Evolutionary conservation across 306 rosid genomes (phyloP).

Genomic region (Prosopis cineraria): DNA sequence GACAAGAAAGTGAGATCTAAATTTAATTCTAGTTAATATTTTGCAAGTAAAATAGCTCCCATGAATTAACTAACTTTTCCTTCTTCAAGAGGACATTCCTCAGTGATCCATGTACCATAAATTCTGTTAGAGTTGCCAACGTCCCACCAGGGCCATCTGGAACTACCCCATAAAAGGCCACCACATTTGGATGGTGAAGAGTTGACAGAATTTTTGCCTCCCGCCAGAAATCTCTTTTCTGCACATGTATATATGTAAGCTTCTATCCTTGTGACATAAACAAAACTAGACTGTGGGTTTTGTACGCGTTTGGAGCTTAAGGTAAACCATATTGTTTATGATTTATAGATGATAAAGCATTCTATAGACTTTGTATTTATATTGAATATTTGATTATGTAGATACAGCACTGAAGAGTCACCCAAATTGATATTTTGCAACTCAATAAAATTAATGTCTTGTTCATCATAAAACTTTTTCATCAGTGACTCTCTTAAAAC

Average conservation of each 20-base stretch:
- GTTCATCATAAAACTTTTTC: slow-evolving; percentile 16
- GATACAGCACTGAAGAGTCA: neutral
- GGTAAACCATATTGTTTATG: neutral
- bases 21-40: slow-evolving; percentile 15
- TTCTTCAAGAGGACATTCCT: slow-evolving; percentile 78
- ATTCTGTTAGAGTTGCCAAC: slow-evolving; percentile 90
- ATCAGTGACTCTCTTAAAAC: slow-evolving; percentile 1
- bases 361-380: neutral
- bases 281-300: neutral
- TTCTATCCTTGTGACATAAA: slow-evolving; percentile 5
- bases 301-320: neutral
- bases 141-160: slow-evolving; percentile 89
- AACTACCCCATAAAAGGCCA: slow-evolving; percentile 93
- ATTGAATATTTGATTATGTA: neutral
- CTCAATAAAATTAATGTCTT: slow-evolving; percentile 19
- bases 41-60: slow-evolving; percentile 10
- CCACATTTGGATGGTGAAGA: slow-evolving; percentile 98
- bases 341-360: neutral
- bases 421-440: slow-evolving; percentile 32
- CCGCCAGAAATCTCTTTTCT: slow-evolving; percentile 95
- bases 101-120: slow-evolving; percentile 91
- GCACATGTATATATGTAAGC: slow-evolving; percentile 30
- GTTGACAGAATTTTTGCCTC: slow-evolving; percentile 91
- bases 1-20: slow-evolving; percentile 33
- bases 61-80: slow-evolving; percentile 56